Percentiles rank a stretch among this genome's conserved stretches.
phyloP scores from a whole-genome alignment of 2,329 filamentous ascomycete species.

The Scopulariopsis brevicaulis region DNA sequence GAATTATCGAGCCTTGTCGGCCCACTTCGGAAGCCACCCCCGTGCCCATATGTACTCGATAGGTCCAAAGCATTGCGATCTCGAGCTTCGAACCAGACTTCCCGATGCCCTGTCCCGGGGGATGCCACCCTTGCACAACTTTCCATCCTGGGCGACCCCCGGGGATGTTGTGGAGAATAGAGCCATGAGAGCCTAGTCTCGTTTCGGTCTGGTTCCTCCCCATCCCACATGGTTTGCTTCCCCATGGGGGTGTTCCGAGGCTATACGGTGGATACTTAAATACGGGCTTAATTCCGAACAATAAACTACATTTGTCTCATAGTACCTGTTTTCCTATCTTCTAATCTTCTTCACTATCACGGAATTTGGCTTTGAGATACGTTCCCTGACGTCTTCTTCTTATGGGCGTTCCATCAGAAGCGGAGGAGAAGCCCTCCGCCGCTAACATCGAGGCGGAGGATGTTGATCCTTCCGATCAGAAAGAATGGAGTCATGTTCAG shows the following conservation, averaged over 20 bases:
- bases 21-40: no score
- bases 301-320: no score
- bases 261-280: background rate
- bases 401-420: background rate
- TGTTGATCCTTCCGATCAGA: background rate
- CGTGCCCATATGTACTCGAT: no score
- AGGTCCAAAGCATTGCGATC: no score
- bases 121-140: no score
- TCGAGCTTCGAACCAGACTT: no score
- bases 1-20: no score
- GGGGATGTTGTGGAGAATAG: no score
- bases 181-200: no score
- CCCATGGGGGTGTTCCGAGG: background rate
- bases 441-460: background rate
- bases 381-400: background rate
- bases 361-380: background rate
- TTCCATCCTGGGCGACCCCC: no score
- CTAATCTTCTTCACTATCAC: background rate
- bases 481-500: background rate
- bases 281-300: no score
- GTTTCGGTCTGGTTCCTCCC: background rate
- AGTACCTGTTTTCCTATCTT: background rate
- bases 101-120: no score
- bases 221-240: background rate
- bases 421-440: background rate